These are phyloP conservation scores for Metschnikowia rubicola DNA, from an alignment of 805 yeast species.

Conservation along the genomic window DNA sequence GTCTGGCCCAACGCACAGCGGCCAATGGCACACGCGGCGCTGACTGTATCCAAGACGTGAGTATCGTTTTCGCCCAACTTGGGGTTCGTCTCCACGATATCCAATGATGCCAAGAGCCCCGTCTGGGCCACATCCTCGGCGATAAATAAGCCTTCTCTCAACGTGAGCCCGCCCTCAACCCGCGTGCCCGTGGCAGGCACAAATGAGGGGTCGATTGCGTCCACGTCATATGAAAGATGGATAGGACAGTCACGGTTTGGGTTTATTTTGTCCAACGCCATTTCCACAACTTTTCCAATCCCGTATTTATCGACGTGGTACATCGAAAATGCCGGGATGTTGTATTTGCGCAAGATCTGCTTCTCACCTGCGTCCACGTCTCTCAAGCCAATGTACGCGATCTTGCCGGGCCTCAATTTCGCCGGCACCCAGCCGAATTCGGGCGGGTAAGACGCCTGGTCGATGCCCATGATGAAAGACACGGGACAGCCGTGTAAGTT, in stretches of 20 bases:
- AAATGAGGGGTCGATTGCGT: conserved; percentile 89
- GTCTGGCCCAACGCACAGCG: conserved; percentile 96
- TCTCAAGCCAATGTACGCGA: conserved; percentile 91
- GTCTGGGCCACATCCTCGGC: conserved; percentile 91
- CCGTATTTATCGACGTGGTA: conserved; percentile 94
- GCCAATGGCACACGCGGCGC: conserved; percentile 86
- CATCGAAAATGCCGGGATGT: conserved; percentile 88
- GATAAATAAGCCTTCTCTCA: conserved; percentile 89
- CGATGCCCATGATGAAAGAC: conserved; percentile 82
- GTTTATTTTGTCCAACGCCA: conserved; percentile 79
- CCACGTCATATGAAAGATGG: conserved; percentile 92
- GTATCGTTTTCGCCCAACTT: conserved; percentile 71
- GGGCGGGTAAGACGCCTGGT: conserved; percentile 61
- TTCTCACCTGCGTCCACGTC: conserved; percentile 90
- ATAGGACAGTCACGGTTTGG: conserved; percentile 69
- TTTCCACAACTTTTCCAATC: conserved; percentile 83
- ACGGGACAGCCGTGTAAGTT: conserved; percentile 97
- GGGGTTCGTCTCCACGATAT: conserved; percentile 93
- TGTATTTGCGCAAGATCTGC: conserved; percentile 61
- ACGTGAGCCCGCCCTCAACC: conserved; percentile 91
- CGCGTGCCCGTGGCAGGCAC: conserved; percentile 99
- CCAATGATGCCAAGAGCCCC: conserved; percentile 84
- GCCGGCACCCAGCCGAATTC: conserved; percentile 80
- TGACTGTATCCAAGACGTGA: conserved; percentile 79
- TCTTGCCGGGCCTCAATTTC: conserved; percentile 58